phyloP scores from a whole-genome alignment of 1,284 basidiomycete species.

The Omphalotus olearius region DNA sequence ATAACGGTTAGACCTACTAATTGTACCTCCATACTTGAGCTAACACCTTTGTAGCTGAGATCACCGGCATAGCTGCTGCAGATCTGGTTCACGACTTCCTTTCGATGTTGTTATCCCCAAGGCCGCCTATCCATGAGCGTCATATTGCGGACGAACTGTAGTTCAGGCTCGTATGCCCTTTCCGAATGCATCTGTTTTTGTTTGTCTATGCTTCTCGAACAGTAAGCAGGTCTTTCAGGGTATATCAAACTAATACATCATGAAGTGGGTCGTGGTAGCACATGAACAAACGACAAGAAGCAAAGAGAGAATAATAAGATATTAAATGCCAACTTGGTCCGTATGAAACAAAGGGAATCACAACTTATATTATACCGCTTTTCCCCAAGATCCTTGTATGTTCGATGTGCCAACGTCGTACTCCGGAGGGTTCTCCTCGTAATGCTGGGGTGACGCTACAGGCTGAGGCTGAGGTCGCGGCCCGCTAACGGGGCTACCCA shows the following conservation, averaged over 20 bases:
- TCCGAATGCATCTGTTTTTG: neutral
- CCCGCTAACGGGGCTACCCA: constrained; percentile 34
- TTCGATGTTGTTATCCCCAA: constrained; percentile 49
- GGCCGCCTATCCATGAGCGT: constrained; percentile 21
- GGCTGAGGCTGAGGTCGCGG: constrained; percentile 31
- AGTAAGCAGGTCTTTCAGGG: neutral
- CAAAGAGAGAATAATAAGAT: constrained; percentile 5
- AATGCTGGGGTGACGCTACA: constrained; percentile 16
- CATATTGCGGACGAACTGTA: constrained; percentile 13
- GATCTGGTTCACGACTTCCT: constrained; percentile 70
- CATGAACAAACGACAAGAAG: neutral
- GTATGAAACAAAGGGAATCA: neutral
- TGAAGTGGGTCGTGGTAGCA: neutral
- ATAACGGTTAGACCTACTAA: constrained; percentile 40
- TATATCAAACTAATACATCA: neutral
- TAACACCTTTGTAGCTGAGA: constrained; percentile 44
- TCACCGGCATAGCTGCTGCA: constrained; percentile 69
- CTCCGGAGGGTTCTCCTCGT: constrained; percentile 56
- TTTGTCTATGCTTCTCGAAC: neutral
- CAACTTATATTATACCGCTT: constrained; percentile 24
- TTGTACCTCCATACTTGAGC: neutral
- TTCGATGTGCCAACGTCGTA: constrained; percentile 56
- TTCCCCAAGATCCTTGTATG: constrained; percentile 47
- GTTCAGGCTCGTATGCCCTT: too few species aligned
- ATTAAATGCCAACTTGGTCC: constrained; percentile 13